phyloP scores from a whole-genome alignment of 352 stramenopile species.

The Phytopythium boreale region DNA sequence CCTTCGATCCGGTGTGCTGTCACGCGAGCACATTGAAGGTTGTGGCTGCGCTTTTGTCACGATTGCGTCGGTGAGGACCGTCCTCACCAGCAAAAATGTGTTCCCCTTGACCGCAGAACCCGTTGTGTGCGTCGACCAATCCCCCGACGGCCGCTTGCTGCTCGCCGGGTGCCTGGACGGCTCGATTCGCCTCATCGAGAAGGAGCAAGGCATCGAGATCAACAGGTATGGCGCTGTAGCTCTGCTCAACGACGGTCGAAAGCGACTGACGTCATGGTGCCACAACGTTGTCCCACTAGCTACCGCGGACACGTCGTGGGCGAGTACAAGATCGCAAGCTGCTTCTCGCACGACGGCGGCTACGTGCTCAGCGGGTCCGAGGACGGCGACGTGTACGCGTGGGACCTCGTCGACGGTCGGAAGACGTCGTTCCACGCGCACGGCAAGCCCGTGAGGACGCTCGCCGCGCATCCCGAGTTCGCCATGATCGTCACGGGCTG shows the following conservation, averaged over 20 bases:
- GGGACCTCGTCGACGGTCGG: slow-evolving; percentile 48
- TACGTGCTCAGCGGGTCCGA: slow-evolving; percentile 76
- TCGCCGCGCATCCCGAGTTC: slow-evolving; percentile 60
- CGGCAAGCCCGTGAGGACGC: slow-evolving; percentile 52
- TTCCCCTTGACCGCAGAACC: slow-evolving; percentile 39
- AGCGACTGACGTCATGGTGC: slow-evolving; percentile 6
- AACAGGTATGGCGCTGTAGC: too few relatives aligned
- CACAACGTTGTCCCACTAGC: slow-evolving; percentile 15
- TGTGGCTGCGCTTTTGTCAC: background rate
- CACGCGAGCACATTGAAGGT: slow-evolving; percentile 75
- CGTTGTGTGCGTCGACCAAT: slow-evolving; percentile 72
- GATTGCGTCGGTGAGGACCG: background rate
- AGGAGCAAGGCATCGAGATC: slow-evolving; percentile 52
- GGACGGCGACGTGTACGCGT: slow-evolving; percentile 62
- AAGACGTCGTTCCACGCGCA: slow-evolving; percentile 53
- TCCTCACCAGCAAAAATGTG: background rate
- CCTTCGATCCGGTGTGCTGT: slow-evolving; percentile 61
- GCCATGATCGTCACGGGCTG: slow-evolving; percentile 64
- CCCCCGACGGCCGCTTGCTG: slow-evolving; percentile 68
- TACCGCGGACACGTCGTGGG: slow-evolving; percentile 63
- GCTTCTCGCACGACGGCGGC: slow-evolving; percentile 62
- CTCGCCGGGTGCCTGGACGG: slow-evolving; percentile 77
- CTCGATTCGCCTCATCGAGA: slow-evolving; percentile 76
- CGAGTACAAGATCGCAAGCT: slow-evolving; percentile 68
- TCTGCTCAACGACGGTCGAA: background rate